phyloP scores from a whole-genome alignment of 192 early-diverging fungal genomes.

The Rhizophlyctis rosea region DNA sequence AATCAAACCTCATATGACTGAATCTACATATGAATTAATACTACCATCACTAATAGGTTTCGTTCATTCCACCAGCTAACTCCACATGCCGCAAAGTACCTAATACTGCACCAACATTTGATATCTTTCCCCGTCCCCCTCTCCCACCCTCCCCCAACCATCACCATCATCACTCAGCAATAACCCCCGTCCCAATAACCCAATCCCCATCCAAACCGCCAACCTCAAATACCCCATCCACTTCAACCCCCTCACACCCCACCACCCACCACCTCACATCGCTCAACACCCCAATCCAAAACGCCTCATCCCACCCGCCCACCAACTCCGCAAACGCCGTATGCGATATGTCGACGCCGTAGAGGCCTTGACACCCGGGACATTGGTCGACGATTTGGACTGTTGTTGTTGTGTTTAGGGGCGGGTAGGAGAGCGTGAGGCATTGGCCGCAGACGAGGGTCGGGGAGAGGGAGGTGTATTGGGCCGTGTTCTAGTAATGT shows the following conservation, averaged over 20 bases:
- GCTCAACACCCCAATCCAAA: conserved; percentile 3
- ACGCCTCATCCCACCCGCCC: conserved; percentile 15
- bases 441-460: conserved; percentile 20
- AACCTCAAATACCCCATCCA: conserved; percentile 4
- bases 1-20: too few species aligned
- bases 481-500: conserved; percentile 15
- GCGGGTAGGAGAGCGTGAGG: background rate
- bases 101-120: too few species aligned
- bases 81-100: too few species aligned
- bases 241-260: conserved; percentile 4
- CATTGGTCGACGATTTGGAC: conserved; percentile 28
- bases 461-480: conserved; percentile 3
- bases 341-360: conserved; percentile 25
- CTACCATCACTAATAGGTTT: too few species aligned
- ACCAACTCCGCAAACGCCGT: conserved; percentile 16
- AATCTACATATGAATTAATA: too few species aligned
- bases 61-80: too few species aligned
- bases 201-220: conserved; percentile 14
- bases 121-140: too few species aligned
- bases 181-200: too few species aligned
- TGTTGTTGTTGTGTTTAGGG: background rate
- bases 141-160: too few species aligned
- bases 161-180: too few species aligned
- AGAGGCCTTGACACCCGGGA: conserved; percentile 16
- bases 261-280: conserved; percentile 11